A percentile compares a stretch with the other conserved stretches of the same genome.
phyloP scores from a whole-genome alignment of 2,329 filamentous ascomycete species.

The Geosmithia putterillii region DNA sequence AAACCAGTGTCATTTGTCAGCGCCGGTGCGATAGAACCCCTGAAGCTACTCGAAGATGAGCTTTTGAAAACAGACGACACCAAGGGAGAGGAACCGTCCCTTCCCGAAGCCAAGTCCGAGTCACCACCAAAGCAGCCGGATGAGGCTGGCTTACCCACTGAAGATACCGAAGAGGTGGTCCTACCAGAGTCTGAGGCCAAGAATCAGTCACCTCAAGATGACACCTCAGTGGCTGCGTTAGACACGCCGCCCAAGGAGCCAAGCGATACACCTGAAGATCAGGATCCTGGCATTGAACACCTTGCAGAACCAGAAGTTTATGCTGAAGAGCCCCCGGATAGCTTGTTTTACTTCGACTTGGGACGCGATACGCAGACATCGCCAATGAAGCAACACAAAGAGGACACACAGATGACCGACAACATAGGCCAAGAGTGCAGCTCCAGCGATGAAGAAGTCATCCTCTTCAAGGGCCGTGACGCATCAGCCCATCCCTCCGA shows the following conservation, averaged over 20 bases:
- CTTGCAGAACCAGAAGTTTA: no score
- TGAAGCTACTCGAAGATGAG: slow-evolving; percentile 24
- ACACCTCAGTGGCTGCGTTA: neutral
- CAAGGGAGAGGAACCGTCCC: neutral
- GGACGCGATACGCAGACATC: slow-evolving; percentile 11
- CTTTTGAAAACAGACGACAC: neutral
- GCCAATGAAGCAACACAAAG: neutral
- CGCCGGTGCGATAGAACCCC: slow-evolving; percentile 36
- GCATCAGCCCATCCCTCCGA: neutral
- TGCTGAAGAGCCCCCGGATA: neutral
- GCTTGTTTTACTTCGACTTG: slow-evolving; percentile 24
- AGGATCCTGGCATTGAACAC: no score
- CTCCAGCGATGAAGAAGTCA: slow-evolving; percentile 59
- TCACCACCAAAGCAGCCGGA: neutral
- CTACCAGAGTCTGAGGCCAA: neutral
- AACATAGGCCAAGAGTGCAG: slow-evolving; percentile 10
- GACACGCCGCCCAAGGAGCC: neutral
- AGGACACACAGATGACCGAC: slow-evolving; percentile 6
- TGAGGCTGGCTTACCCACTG: neutral
- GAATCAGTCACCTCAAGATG: neutral
- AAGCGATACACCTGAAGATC: neutral
- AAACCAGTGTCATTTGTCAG: slow-evolving; percentile 41
- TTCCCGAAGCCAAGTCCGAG: neutral
- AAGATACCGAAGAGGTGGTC: neutral
- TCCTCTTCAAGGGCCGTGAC: slow-evolving; percentile 49